Conservation (phyloP, 2,329 filamentous ascomycete species). For the Colletotrichum tropicicola region DNA sequence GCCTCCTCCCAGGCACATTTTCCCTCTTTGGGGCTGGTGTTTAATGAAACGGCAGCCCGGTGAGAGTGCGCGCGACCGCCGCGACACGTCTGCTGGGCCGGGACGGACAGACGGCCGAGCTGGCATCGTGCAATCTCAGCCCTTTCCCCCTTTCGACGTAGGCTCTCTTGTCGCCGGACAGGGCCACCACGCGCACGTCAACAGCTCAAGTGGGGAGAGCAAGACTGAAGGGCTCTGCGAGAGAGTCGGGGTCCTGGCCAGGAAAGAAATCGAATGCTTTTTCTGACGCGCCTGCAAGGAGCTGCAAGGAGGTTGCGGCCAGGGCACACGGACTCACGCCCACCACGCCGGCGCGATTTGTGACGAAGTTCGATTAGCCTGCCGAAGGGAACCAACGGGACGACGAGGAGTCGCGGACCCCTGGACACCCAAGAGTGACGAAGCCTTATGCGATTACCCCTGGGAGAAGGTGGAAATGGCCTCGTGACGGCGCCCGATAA, state of each 20-base stretch:
- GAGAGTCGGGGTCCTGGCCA: too few species aligned
- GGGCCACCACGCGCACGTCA: constrained; percentile 28
- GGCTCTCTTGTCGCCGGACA: neutral
- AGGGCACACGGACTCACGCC: neutral
- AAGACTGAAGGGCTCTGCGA: too few species aligned
- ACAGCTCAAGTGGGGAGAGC: neutral
- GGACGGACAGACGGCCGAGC: neutral
- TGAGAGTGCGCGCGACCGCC: constrained; percentile 1
- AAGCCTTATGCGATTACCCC: constrained; percentile 5
- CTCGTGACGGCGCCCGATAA: constrained; percentile 15
- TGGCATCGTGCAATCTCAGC: constrained; percentile 19
- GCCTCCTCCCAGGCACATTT: constrained; percentile 17
- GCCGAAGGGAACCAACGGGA: constrained; percentile 10
- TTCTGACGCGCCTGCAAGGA: too few species aligned
- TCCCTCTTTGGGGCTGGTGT: constrained; percentile 23
- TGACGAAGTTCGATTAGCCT: constrained; percentile 13
- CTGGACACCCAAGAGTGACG: neutral
- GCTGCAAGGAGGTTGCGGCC: constrained; percentile 16
- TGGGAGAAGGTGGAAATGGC: neutral
- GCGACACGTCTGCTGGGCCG: neutral
- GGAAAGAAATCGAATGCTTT: too few species aligned
- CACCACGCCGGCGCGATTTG: neutral
- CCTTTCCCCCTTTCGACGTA: constrained; percentile 16
- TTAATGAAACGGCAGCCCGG: constrained; percentile 27
- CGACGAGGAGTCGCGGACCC: neutral